Base-by-base conservation (phyloP, 176 grass and related monocot species). In the Tuctoria greenei region DNA sequence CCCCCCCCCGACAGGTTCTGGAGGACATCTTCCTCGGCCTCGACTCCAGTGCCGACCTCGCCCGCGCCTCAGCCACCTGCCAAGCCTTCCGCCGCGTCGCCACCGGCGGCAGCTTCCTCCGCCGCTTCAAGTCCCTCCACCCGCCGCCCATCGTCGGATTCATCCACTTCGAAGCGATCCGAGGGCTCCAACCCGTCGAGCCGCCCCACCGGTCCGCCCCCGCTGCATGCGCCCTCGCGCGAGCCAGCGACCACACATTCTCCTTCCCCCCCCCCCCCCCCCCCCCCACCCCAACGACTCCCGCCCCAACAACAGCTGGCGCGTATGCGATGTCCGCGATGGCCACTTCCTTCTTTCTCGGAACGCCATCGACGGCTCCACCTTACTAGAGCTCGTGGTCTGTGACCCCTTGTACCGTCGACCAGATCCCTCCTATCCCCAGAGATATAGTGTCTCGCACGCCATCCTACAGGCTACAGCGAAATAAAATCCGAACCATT, bases 401-500 rank as follows among this genome's bases (percentile, higher is more conserved):
- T 37, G 17, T 4, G 49, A 72, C 49, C 69, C 69, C 2, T 36
- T 56, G 45, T 51, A 56, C 49, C 69, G 69, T 6, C 34, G 50
- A 2, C 9, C 0, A 8, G 49, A 72, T 82, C 27, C 81, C 63
- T 2, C 27, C 39, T 5, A 55, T 76, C 40, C 74, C 67, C 7
- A 36, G 35, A 2, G 47, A 38, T 1, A 4, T 55, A 2, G 28
- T 34, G 16, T 20, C 51, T 1, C 24, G 4, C 49, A 44, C 67
- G 49, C 9, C 51, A 2, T 21, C 20, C n/a, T n/a, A n/a, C n/a
- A n/a, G n/a, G n/a, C 20, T 2, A 8, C 2, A 8, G 7, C 51
- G 51, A 55, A 21, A 21, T 11, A 7, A 10, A 45, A 11, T 67
- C 44, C 24, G 81, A 84, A 55, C 52, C 66, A 20, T 85, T 85